A percentile compares a stretch with the other conserved stretches of the same genome.
These are phyloP conservation scores for Acorus calamus DNA, from an alignment of 106 monocot genomes.

Conservation along the genomic window DNA sequence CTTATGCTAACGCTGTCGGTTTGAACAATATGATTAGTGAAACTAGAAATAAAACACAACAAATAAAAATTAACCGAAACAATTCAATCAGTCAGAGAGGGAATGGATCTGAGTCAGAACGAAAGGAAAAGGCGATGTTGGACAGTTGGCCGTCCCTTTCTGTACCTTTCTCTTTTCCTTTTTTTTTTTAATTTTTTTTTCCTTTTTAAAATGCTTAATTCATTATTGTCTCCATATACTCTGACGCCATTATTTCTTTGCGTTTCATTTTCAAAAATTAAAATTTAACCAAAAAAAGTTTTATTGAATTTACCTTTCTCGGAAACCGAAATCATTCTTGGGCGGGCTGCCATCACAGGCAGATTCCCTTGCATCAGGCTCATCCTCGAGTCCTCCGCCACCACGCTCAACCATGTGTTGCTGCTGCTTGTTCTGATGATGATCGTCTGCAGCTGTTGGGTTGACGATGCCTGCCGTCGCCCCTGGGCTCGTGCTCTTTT, in stretches of 20 bases:
- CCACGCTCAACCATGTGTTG: constrained; percentile 5
- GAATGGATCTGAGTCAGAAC: too few species aligned
- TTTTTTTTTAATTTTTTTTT: too few species aligned
- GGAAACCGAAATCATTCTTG: constrained; percentile 46
- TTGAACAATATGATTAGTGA: background rate
- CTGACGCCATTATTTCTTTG: background rate
- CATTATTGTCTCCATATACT: background rate
- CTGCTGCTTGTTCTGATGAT: background rate
- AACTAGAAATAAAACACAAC: background rate
- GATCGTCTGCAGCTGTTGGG: too few species aligned
- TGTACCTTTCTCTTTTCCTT: too few species aligned
- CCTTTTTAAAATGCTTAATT: too few species aligned
- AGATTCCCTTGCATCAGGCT: constrained; percentile 51
- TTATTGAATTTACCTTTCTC: constrained; percentile 45
- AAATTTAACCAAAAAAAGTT: background rate
- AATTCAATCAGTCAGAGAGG: too few species aligned
- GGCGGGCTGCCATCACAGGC: constrained; percentile 26
- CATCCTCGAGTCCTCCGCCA: constrained; percentile 27
- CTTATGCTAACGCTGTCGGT: constrained; percentile 6
- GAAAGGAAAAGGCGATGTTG: too few species aligned
- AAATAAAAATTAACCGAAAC: background rate
- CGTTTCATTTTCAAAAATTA: background rate
- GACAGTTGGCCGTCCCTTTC: too few species aligned
- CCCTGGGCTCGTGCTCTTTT: too few species aligned
- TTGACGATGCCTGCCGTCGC: too few species aligned